Evolutionary conservation across 202 grass and related monocot species (phyloP).

Genomic region (Panicum virgatum): DNA sequence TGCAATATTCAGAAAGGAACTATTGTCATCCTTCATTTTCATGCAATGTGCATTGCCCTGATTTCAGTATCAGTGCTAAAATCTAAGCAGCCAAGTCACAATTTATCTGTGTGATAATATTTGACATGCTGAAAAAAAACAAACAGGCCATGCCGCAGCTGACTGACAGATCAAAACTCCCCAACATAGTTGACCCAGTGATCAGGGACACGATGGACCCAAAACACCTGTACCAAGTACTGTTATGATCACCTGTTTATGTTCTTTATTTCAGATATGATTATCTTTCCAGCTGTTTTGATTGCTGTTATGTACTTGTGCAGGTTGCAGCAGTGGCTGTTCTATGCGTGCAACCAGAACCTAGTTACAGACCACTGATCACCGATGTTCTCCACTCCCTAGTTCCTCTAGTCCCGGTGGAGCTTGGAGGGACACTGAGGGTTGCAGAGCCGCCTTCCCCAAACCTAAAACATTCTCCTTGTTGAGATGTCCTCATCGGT

Average conservation of each 20-base stretch:
- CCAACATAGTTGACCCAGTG: slow-evolving; percentile 90
- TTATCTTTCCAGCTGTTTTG: slow-evolving; percentile 13
- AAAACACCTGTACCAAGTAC: slow-evolving; percentile 96
- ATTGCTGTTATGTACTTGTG: slow-evolving; percentile 4
- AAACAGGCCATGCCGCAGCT: slow-evolving; percentile 94
- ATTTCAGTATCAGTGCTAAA: background rate
- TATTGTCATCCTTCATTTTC: background rate
- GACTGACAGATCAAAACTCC: slow-evolving; percentile 94
- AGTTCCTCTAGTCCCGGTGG: slow-evolving; percentile 79
- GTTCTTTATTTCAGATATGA: slow-evolving; percentile 10
- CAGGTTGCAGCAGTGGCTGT: slow-evolving; percentile 96
- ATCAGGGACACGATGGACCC: slow-evolving; percentile 91
- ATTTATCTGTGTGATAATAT: background rate
- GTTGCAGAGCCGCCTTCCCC: slow-evolving; percentile 52
- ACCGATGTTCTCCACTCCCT: slow-evolving; percentile 97
- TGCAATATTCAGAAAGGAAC: background rate
- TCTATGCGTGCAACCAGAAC: slow-evolving; percentile 90
- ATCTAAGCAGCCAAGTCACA: slow-evolving; percentile 7
- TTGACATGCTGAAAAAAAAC: slow-evolving; percentile 34
- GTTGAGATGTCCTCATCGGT: slow-evolving; percentile 24
- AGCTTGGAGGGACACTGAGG: slow-evolving; percentile 87
- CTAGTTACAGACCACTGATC: slow-evolving; percentile 95
- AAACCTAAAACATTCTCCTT: slow-evolving; percentile 35
- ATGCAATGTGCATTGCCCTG: background rate
- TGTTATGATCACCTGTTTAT: slow-evolving; percentile 19